These are phyloP conservation scores for Pyrenula massariospora DNA, from an alignment of 495 filamentous ascomycete species.

Conservation along the genomic window DNA sequence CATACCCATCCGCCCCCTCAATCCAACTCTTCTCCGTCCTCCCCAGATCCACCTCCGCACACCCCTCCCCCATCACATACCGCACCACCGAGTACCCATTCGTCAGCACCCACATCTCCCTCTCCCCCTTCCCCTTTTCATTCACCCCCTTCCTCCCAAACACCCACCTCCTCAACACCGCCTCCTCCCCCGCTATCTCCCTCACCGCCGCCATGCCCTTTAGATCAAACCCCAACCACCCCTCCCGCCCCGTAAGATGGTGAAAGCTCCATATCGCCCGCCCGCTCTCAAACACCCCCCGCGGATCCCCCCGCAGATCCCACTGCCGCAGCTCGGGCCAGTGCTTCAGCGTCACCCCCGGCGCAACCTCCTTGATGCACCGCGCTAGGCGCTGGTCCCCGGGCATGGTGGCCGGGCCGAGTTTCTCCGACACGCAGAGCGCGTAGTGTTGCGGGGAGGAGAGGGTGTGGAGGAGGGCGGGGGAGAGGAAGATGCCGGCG, in stretches of 20 bases:
- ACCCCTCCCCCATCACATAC: conserved; percentile 36
- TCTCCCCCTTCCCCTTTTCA: conserved; percentile 24
- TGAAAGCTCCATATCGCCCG: conserved; percentile 46
- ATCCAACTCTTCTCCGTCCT: conserved; percentile 51
- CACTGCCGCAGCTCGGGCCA: conserved; percentile 51
- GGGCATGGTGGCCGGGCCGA: conserved; percentile 27
- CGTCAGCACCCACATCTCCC: conserved; percentile 41
- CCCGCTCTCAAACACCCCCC: conserved; percentile 54
- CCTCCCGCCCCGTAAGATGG: conserved; percentile 49
- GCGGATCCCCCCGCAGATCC: conserved; percentile 46
- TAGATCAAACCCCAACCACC: conserved; percentile 37
- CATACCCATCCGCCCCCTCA: conserved; percentile 36
- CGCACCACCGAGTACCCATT: conserved; percentile 52
- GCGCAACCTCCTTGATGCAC: conserved; percentile 46
- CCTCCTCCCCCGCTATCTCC: conserved; percentile 46
- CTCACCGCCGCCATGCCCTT: conserved; percentile 46
- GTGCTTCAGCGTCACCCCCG: conserved; percentile 29
- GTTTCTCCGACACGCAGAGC: conserved; percentile 30
- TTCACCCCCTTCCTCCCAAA: conserved; percentile 39
- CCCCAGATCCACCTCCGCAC: conserved; percentile 37
- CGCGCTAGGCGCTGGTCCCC: conserved; percentile 53
- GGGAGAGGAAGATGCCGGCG: conserved; percentile 54
- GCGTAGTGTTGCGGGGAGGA: conserved; percentile 40
- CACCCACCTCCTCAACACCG: conserved; percentile 48
- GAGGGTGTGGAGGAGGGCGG: conserved; percentile 36